These are phyloP conservation scores for Globisporangium ultimum DNA, from an alignment of 352 stramenopile species.

Conservation along the genomic window DNA sequence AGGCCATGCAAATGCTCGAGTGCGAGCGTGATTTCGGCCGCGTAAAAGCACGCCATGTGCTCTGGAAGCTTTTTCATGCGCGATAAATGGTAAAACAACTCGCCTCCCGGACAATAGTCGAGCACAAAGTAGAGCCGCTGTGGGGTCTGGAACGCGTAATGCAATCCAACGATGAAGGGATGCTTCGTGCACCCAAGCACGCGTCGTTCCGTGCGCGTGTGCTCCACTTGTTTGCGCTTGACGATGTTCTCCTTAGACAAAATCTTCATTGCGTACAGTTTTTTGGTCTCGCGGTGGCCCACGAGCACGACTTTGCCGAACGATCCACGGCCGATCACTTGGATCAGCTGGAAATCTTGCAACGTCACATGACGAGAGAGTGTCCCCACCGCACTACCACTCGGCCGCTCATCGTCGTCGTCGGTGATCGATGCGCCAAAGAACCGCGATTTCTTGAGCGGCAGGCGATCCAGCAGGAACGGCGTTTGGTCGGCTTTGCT, in stretches of 20 bases:
- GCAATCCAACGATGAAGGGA: slow-evolving; percentile 86
- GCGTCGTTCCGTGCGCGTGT: slow-evolving; percentile 82
- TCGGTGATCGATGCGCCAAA: slow-evolving; percentile 63
- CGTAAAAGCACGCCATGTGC: slow-evolving; percentile 88
- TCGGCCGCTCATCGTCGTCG: slow-evolving; percentile 38
- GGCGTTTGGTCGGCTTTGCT: slow-evolving; percentile 81
- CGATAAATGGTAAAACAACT: slow-evolving; percentile 88
- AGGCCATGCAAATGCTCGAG: slow-evolving; percentile 81
- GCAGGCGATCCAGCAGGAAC: slow-evolving; percentile 62
- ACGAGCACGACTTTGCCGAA: slow-evolving; percentile 92
- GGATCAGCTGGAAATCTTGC: slow-evolving; percentile 78
- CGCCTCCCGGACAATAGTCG: slow-evolving; percentile 86
- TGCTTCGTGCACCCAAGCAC: slow-evolving; percentile 83
- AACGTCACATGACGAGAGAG: slow-evolving; percentile 50
- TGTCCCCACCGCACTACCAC: slow-evolving; percentile 9
- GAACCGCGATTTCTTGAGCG: slow-evolving; percentile 60
- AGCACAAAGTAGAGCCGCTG: slow-evolving; percentile 96
- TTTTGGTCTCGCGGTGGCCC: slow-evolving; percentile 81
- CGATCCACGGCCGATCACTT: slow-evolving; percentile 89
- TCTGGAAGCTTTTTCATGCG: slow-evolving; percentile 87
- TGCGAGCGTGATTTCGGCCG: slow-evolving; percentile 82
- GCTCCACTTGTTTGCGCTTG: slow-evolving; percentile 88
- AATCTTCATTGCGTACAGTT: slow-evolving; percentile 92
- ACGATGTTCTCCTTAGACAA: slow-evolving; percentile 89
- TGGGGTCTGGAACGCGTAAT: slow-evolving; percentile 87